Evolutionary conservation across 164 flowering plant species (phyloP).

Genomic region (Protea cynaroides): DNA sequence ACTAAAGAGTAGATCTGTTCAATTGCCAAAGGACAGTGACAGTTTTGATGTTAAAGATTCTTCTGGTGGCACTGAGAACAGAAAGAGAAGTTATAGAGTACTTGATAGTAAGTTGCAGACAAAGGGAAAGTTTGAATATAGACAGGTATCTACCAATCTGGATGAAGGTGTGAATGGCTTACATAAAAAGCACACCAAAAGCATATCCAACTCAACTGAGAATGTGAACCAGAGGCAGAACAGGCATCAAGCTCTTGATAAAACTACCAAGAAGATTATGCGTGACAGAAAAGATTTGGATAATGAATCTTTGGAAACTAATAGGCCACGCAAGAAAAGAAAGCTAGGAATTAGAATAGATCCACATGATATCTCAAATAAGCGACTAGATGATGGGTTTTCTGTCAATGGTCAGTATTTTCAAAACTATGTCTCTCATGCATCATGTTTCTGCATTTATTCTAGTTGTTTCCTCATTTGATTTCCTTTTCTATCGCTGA

Average conservation of each 20-base stretch:
- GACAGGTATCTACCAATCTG: constrained; percentile 7
- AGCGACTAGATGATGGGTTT: constrained; percentile 62
- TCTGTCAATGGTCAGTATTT: constrained; percentile 37
- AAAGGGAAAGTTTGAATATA: constrained; percentile 8
- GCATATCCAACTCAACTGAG: constrained; percentile 13
- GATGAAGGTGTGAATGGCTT: constrained; percentile 12
- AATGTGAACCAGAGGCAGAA: constrained; percentile 11
- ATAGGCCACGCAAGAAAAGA: constrained; percentile 38
- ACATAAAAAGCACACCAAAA: constrained; percentile 16
- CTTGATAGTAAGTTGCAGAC: constrained; percentile 8
- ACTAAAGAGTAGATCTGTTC: not conserved
- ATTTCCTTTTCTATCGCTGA: not conserved
- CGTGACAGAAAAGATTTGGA: constrained; percentile 20
- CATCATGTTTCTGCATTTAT: not conserved
- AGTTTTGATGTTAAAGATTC: constrained; percentile 3
- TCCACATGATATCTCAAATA: constrained; percentile 74
- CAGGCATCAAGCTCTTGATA: constrained; percentile 11
- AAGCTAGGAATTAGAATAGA: constrained; percentile 56
- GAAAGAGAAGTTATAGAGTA: constrained; percentile 1
- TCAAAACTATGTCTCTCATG: not conserved
- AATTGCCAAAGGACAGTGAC: too few species aligned
- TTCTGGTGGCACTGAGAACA: constrained; percentile 5
- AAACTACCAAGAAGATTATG: constrained; percentile 23
- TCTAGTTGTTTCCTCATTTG: not conserved
- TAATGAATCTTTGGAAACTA: constrained; percentile 24